These are phyloP conservation scores for Lachancea sp. DNA, from an alignment of 805 yeast genomes.

Conservation along the genomic window DNA sequence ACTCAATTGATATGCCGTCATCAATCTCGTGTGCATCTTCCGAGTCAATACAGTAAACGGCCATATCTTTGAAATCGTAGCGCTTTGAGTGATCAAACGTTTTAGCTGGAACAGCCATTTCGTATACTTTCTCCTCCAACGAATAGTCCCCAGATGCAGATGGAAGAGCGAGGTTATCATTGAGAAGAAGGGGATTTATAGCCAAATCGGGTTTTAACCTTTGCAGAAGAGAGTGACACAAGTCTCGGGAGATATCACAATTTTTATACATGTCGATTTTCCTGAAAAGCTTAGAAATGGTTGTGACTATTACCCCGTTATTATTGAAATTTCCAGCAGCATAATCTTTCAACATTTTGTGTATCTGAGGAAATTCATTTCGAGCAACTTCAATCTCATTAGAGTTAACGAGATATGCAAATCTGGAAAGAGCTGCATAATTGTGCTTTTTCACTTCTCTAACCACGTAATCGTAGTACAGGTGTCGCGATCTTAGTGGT, in stretches of 20 bases:
- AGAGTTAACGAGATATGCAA: constrained; percentile 24
- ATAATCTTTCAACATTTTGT: constrained; percentile 47
- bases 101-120: constrained; percentile 10
- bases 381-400: constrained; percentile 6
- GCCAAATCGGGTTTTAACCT: constrained; percentile 26
- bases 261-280: constrained; percentile 21
- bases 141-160: constrained; percentile 40
- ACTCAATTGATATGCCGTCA: constrained; percentile 73
- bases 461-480: constrained; percentile 31
- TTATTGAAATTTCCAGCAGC: constrained; percentile 45
- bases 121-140: constrained; percentile 36
- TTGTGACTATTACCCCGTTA: constrained; percentile 44
- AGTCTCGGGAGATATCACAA: constrained; percentile 45
- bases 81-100: constrained; percentile 15
- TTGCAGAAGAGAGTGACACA: constrained; percentile 46
- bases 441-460: constrained; percentile 24
- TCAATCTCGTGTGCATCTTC: constrained; percentile 82
- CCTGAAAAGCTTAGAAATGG: constrained; percentile 38
- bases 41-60: constrained; percentile 79
- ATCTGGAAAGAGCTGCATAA: constrained; percentile 17
- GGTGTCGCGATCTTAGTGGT: constrained; percentile 37
- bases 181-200: constrained; percentile 48
- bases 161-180: constrained; percentile 42
- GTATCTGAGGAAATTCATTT: constrained; percentile 31
- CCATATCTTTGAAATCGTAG: constrained; percentile 41